These are phyloP conservation scores for Platanthera zijinensis DNA, from an alignment of 106 monocot genomes.

Conservation along the genomic window DNA sequence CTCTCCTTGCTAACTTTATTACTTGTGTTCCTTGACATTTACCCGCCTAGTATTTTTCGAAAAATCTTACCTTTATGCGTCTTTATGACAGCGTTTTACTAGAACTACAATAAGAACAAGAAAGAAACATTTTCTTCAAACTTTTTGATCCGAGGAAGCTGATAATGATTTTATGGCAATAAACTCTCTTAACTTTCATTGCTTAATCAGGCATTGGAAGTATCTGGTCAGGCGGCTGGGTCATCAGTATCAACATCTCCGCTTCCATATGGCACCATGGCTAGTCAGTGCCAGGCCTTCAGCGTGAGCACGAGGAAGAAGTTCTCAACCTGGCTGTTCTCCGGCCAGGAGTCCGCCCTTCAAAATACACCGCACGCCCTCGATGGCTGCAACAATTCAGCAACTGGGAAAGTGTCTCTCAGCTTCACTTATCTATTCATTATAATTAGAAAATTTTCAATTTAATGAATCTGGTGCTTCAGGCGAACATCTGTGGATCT, in stretches of 20 bases:
- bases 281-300: slow-evolving; percentile 84
- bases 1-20: too few species aligned
- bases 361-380: slow-evolving; percentile 17
- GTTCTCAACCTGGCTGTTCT: slow-evolving; percentile 79
- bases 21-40: too few species aligned
- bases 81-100: too few species aligned
- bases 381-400: slow-evolving; percentile 8
- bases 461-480: neutral
- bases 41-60: too few species aligned
- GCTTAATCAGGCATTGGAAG: slow-evolving; percentile 66
- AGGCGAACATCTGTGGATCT: slow-evolving; percentile 16
- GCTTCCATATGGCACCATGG: slow-evolving; percentile 80
- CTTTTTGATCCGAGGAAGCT: neutral
- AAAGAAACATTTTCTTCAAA: neutral
- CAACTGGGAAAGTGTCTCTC: slow-evolving; percentile 24
- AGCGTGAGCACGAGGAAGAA: slow-evolving; percentile 80
- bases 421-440: neutral
- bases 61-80: too few species aligned
- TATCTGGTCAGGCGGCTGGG: slow-evolving; percentile 86
- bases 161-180: neutral
- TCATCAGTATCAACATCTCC: slow-evolving; percentile 83
- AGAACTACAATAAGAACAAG: too few species aligned
- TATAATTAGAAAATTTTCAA: neutral
- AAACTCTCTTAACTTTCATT: neutral
- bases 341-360: slow-evolving; percentile 32